Evolutionary conservation across 108 stramenopile species (phyloP).

Genomic region (Seminavis robusta): DNA sequence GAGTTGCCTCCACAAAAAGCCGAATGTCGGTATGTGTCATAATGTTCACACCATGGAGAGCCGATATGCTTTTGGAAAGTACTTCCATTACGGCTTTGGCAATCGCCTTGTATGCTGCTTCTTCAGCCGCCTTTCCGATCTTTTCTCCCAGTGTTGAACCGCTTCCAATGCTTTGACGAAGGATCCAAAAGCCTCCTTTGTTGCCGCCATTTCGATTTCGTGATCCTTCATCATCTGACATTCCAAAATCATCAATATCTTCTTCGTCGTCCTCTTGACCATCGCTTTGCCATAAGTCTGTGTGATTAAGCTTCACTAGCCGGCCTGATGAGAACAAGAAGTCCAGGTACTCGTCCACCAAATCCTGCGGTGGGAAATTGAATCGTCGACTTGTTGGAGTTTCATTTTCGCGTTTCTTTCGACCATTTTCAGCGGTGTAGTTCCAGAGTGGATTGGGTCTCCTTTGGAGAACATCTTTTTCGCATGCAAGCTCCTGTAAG

Average conservation of each 20-base stretch:
- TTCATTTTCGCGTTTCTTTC: background rate
- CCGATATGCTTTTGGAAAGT: constrained; percentile 64
- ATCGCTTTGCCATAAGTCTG: constrained; percentile 71
- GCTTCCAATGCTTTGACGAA: constrained; percentile 67
- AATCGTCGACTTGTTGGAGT: constrained; percentile 31
- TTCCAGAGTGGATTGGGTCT: constrained; percentile 86
- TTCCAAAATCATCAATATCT: constrained; percentile 36
- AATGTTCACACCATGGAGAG: constrained; percentile 82
- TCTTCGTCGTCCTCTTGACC: constrained; percentile 55
- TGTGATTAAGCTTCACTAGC: constrained; percentile 72
- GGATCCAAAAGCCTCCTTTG: constrained; percentile 76
- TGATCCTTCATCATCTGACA: constrained; percentile 14
- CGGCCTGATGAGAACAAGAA: constrained; percentile 59
- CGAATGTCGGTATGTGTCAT: constrained; percentile 84
- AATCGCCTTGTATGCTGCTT: constrained; percentile 78
- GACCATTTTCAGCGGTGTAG: constrained; percentile 45
- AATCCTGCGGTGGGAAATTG: constrained; percentile 75
- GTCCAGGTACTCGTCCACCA: constrained; percentile 84
- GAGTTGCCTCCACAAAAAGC: constrained; percentile 61
- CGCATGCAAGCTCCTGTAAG: constrained; percentile 68
- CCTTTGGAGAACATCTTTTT: constrained; percentile 78
- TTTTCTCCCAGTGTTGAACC: constrained; percentile 80
- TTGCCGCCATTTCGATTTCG: constrained; percentile 8
- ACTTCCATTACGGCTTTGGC: constrained; percentile 65
- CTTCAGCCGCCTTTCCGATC: constrained; percentile 81